phyloP scores from a whole-genome alignment of 2,329 filamentous ascomycete genomes.

The Pestalotiopsis sp. region DNA sequence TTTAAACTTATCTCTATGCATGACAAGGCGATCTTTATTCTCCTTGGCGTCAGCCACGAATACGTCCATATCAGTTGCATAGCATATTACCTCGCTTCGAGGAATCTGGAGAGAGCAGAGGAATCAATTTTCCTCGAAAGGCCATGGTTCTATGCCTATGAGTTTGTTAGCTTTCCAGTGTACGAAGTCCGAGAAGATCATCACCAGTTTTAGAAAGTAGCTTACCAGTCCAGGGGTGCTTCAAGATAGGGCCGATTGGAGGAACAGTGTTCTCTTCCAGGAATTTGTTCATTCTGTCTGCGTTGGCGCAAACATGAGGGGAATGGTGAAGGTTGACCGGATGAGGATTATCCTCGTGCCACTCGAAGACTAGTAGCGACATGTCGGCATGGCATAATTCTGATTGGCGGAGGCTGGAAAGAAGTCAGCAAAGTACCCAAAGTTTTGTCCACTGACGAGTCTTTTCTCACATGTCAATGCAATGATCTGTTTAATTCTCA shows the following conservation, averaged over 20 bases:
- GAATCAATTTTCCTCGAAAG: neutral
- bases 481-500: neutral
- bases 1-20: too few species aligned
- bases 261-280: neutral
- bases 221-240: neutral
- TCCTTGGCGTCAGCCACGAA: too few species aligned
- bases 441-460: neutral
- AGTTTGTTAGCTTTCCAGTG: neutral
- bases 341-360: neutral
- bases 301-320: neutral
- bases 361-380: neutral
- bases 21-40: too few species aligned
- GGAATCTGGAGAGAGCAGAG: neutral
- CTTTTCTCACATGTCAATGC: constrained; percentile 1
- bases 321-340: constrained; percentile 1
- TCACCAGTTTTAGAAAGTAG: neutral
- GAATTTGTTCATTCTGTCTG: neutral
- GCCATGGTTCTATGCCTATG: neutral
- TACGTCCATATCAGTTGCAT: too few species aligned
- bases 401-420: neutral
- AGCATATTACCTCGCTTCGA: neutral
- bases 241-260: neutral
- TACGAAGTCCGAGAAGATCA: neutral
- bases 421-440: neutral
- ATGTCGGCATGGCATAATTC: constrained; percentile 5